Evolutionary conservation across 2,329 filamentous ascomycete genomes (phyloP).

Genomic region (Fusarium gaditjirri): DNA sequence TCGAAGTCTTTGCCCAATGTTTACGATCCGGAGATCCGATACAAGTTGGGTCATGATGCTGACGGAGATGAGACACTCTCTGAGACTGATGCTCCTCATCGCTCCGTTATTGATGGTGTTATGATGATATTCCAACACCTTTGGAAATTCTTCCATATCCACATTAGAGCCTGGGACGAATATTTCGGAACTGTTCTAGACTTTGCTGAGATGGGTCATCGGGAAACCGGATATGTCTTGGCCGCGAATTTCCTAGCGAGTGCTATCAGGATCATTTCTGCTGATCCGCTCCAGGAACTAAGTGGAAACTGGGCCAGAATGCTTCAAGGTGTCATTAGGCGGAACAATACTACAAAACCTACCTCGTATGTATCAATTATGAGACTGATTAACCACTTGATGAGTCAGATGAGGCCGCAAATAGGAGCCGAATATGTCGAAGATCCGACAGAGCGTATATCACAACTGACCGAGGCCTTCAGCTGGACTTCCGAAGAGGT

Average conservation of each 20-base stretch:
- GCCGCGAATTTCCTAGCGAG: conserved; percentile 69
- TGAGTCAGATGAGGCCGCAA: conserved; percentile 55
- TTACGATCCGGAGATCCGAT: conserved; percentile 52
- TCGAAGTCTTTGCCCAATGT: conserved; percentile 58
- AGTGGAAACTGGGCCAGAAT: conserved; percentile 66
- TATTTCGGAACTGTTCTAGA: conserved; percentile 76
- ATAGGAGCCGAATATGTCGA: conserved; percentile 52
- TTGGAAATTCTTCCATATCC: conserved; percentile 71
- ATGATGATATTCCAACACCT: conserved; percentile 64
- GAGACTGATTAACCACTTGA: conserved; percentile 58
- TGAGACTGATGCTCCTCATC: not conserved
- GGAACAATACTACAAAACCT: conserved; percentile 59
- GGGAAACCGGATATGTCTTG: conserved; percentile 69
- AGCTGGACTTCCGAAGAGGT: conserved; percentile 60
- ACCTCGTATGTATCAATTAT: conserved; percentile 66
- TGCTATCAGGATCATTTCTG: conserved; percentile 68
- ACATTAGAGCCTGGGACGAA: conserved; percentile 77
- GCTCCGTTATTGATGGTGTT: conserved; percentile 50
- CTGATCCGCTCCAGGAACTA: conserved; percentile 65
- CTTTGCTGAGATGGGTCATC: conserved; percentile 71
- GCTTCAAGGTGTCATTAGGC: conserved; percentile 62
- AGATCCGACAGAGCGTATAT: conserved; percentile 52
- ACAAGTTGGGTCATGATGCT: conserved; percentile 38
- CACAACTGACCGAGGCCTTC: conserved; percentile 49
- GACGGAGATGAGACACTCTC: conserved; percentile 45